Evolutionary conservation across 129 eudicot species (phyloP).

Genomic region (Artemisia argyi): DNA sequence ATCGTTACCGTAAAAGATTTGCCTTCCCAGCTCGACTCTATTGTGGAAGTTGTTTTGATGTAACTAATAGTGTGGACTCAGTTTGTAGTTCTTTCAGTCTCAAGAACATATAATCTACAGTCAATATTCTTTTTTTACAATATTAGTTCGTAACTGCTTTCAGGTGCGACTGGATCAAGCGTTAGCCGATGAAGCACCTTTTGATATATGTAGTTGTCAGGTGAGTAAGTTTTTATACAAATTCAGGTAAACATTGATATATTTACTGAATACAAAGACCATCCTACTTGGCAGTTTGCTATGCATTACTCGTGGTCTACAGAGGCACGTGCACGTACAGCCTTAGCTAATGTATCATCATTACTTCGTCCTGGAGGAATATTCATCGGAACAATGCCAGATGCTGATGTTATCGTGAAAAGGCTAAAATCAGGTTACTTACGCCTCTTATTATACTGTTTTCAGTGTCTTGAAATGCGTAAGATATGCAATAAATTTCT

Average conservation of each 20-base stretch:
- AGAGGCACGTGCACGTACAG: constrained; percentile 98
- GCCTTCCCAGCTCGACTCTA: constrained; percentile 92
- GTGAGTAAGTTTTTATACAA: constrained; percentile 32
- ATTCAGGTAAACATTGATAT: neutral
- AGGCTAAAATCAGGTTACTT: constrained; percentile 85
- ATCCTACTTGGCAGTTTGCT: constrained; percentile 11
- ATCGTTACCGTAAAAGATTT: constrained; percentile 89
- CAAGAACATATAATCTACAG: neutral
- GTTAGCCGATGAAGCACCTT: constrained; percentile 89
- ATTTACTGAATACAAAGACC: neutral
- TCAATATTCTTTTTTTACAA: neutral
- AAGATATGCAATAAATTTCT: neutral
- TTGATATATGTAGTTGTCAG: constrained; percentile 97
- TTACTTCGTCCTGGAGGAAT: constrained; percentile 99
- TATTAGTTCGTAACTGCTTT: constrained; percentile 14
- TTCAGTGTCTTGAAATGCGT: constrained; percentile 9
- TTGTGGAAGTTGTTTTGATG: constrained; percentile 97
- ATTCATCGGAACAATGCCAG: constrained; percentile 99
- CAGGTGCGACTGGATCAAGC: constrained; percentile 85
- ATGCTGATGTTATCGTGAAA: constrained; percentile 92
- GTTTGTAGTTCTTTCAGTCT: neutral
- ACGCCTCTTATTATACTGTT: constrained; percentile 4
- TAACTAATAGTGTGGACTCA: constrained; percentile 21
- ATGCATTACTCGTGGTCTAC: constrained; percentile 52
- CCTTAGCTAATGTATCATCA: constrained; percentile 93